Conservation (phyloP, 2,329 filamentous ascomycete genomes). For the Calonectria hawksworthii region DNA sequence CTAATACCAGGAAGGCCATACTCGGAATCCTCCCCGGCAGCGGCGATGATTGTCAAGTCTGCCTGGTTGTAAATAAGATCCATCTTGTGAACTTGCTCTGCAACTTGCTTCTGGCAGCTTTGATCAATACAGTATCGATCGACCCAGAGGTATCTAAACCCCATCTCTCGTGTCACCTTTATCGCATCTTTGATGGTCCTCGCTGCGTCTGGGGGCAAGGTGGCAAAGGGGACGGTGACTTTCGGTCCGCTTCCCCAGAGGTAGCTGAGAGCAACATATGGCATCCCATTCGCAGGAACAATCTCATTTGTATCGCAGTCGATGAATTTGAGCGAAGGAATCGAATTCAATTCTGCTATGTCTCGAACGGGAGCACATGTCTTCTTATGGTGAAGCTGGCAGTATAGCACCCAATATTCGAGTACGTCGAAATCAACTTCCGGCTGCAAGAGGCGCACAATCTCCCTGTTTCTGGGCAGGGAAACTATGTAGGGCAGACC, state of each 20-base stretch:
- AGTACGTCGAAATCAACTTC: not conserved
- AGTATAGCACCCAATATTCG: slow-evolving; percentile 1
- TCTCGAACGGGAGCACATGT: not conserved
- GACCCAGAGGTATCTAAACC: slow-evolving; percentile 10
- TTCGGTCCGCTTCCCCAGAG: not conserved
- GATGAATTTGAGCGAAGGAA: not conserved
- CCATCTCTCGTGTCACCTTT: not conserved
- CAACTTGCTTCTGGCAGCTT: not conserved
- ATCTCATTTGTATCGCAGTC: not conserved
- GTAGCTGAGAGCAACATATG: slow-evolving; percentile 12
- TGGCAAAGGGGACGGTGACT: not conserved
- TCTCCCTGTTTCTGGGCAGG: not conserved
- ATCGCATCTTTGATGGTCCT: not conserved
- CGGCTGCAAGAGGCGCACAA: not conserved
- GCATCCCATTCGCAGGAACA: not conserved
- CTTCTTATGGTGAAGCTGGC: not conserved
- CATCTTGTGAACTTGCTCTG: slow-evolving; percentile 5
- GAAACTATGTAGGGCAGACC: not conserved
- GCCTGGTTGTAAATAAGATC: slow-evolving; percentile 15
- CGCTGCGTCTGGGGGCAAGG: not conserved
- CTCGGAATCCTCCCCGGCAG: not conserved
- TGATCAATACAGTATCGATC: slow-evolving; percentile 6
- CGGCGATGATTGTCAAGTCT: slow-evolving; percentile 19
- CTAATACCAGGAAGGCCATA: not conserved
- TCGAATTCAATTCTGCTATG: not conserved